phyloP scores from a whole-genome alignment of 83 land plant species.

The Picea engelmannii region DNA sequence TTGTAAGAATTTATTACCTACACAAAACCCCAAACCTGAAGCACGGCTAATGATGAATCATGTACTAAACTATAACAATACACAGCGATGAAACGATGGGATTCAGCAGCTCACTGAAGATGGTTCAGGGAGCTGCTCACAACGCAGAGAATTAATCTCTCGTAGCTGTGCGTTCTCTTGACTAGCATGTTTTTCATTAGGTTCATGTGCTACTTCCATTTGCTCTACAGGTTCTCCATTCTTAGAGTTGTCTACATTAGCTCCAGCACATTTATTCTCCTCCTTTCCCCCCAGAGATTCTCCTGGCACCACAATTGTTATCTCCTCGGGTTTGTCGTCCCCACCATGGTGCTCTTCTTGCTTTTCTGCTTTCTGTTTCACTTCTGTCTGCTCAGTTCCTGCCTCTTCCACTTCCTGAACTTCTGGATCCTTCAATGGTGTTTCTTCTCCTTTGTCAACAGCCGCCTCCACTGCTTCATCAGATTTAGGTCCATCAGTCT shows the following conservation, averaged over 20 bases:
- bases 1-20: constrained; percentile 7
- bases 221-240: constrained; percentile 8
- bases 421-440: constrained; percentile 1
- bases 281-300: not conserved
- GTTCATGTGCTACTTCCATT: not conserved
- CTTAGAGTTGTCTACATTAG: constrained; percentile 6
- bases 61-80: constrained; percentile 12
- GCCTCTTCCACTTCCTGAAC: constrained; percentile 2
- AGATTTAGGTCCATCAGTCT: constrained; percentile 5
- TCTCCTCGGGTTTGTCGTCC: constrained; percentile 3
- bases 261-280: not conserved
- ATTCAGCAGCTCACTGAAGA: constrained; percentile 16
- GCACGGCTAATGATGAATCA: constrained; percentile 14
- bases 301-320: not conserved
- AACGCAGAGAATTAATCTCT: constrained; percentile 15
- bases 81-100: constrained; percentile 1
- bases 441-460: constrained; percentile 4
- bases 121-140: constrained; percentile 12
- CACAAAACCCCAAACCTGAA: constrained; percentile 14
- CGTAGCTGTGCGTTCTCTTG: constrained; percentile 9
- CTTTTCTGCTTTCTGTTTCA: constrained; percentile 15
- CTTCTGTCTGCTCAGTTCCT: not conserved
- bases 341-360: constrained; percentile 6
- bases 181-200: constrained; percentile 12
- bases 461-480: constrained; percentile 1